Base-by-base conservation (phyloP, 345 rosid genomes). In the Isatis tinctoria region DNA sequence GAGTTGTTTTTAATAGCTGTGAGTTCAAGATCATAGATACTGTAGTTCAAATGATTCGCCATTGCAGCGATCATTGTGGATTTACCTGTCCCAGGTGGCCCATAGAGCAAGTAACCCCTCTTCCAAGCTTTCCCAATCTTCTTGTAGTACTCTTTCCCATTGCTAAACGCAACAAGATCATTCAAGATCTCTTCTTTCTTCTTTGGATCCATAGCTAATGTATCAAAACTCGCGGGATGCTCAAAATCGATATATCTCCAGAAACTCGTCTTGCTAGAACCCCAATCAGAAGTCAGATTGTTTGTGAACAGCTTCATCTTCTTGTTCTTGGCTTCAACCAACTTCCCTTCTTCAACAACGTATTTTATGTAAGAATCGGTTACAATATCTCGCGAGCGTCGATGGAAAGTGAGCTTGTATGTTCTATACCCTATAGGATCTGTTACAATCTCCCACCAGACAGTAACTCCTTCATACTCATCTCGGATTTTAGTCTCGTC, bases 271-370 rank as follows among this genome's bases (percentile, higher is more conserved):
- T 68, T 59, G 27, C 48, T 45, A 0, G 69, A 17, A 11, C 18
- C 62, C 69, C 78, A 74, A 0, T 37, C 35, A 36, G 53, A 68
- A 0, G 84, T 79, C 1, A 81, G 83, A 36, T 80, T 81, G 56
- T 88, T 88, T 3, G 89, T 83, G 45, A 75, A 83, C 41, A 88
- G 82, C 83, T 82, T 85, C 63, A 83, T 74, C 82, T 82, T 80
- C 53, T 85, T 68, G 70, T 80, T 88, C 56, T 75, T 78, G 41
- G 77, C 81, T 47, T 41, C 69, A 8, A 86, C 81, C 3, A 56
- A 85, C 53, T 75, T 86, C 8, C 89, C 87, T 69, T 86, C 77
- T 67, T 78, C 79, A 39, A 85, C 14, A 4, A 86, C 83, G 51
- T 82, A 79, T 4, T 54, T 41, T 47, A 85, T 33, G 67, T 86